Evolutionary conservation across 2,329 filamentous ascomycete species (phyloP).

Genomic region (Stagonosporopsis tanaceti): DNA sequence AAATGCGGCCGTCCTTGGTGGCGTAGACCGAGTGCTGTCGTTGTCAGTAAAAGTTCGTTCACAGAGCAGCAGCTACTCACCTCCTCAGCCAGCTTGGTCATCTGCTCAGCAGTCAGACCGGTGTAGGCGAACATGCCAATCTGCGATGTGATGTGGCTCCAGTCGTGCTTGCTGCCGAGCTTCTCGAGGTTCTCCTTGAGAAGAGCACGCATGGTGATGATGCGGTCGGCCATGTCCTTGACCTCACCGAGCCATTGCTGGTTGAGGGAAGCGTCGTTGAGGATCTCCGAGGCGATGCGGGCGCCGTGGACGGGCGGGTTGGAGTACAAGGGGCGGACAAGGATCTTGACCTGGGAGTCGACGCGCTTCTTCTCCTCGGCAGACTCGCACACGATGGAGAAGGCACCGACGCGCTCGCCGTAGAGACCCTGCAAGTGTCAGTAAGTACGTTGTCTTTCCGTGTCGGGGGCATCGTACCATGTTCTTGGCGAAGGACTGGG

Average conservation of each 20-base stretch:
- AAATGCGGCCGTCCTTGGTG: slow-evolving; percentile 90
- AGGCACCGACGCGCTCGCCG: slow-evolving; percentile 96
- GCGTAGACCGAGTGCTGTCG: slow-evolving; percentile 88
- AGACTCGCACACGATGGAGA: slow-evolving; percentile 87
- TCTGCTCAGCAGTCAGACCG: slow-evolving; percentile 87
- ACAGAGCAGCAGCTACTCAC: slow-evolving; percentile 50
- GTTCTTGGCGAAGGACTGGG: slow-evolving; percentile 98
- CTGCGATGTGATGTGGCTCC: slow-evolving; percentile 95
- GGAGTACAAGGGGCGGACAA: slow-evolving; percentile 96
- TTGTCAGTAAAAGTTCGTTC: slow-evolving; percentile 20
- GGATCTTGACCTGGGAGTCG: slow-evolving; percentile 97
- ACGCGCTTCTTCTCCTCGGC: slow-evolving; percentile 93
- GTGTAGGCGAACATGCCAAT: slow-evolving; percentile 99
- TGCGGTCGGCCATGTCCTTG: slow-evolving; percentile 98
- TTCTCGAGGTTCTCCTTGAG: slow-evolving; percentile 95
- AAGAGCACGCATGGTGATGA: slow-evolving; percentile 96
- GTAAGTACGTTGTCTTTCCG: not conserved
- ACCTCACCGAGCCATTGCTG: slow-evolving; percentile 95
- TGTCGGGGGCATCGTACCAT: slow-evolving; percentile 68
- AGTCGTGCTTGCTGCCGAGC: slow-evolving; percentile 95
- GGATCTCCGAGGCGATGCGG: slow-evolving; percentile 89
- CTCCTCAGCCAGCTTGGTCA: slow-evolving; percentile 90
- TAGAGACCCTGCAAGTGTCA: slow-evolving; percentile 76
- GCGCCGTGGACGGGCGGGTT: slow-evolving; percentile 98
- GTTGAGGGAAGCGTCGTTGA: slow-evolving; percentile 85